phyloP scores from a whole-genome alignment of 164 flowering plant genomes.

The Vitis cinerea region DNA sequence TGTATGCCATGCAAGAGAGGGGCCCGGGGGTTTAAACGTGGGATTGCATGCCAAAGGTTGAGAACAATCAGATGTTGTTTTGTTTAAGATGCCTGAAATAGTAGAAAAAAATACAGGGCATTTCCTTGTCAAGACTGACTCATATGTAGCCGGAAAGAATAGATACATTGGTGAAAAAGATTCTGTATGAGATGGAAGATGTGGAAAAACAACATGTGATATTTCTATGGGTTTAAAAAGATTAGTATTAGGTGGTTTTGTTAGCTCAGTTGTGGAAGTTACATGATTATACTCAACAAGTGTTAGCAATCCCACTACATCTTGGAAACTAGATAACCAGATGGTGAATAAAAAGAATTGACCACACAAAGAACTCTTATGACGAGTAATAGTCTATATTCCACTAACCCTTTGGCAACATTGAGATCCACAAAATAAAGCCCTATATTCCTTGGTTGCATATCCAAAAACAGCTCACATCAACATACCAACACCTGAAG shows the following conservation, averaged over 20 bases:
- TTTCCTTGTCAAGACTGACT: constrained; percentile 85
- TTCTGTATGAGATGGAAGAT: constrained; percentile 49
- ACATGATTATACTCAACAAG: constrained; percentile 21
- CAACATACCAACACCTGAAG: constrained; percentile 8
- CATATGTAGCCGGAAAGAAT: constrained; percentile 66
- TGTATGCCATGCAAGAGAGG: too few relatives aligned
- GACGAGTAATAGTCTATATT: constrained; percentile 19
- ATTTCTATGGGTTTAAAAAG: constrained; percentile 81
- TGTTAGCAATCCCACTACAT: constrained; percentile 32
- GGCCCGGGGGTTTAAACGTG: too few relatives aligned
- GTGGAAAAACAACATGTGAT: constrained; percentile 87
- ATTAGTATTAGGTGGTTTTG: constrained; percentile 52
- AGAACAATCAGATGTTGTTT: constrained; percentile 85
- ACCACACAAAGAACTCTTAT: constrained; percentile 36
- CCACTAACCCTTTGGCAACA: constrained; percentile 45
- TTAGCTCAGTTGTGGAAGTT: constrained; percentile 38
- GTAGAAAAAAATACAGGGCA: constrained; percentile 84
- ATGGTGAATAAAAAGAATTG: constrained; percentile 38
- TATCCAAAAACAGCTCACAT: neutral
- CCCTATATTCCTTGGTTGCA: neutral
- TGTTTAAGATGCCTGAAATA: constrained; percentile 64
- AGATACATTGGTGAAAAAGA: constrained; percentile 80
- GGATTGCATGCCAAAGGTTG: constrained; percentile 50
- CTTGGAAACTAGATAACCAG: constrained; percentile 44
- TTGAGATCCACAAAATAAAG: constrained; percentile 22